Percentiles rank a stretch among this genome's conserved stretches.
phyloP scores from a whole-genome alignment of 2,329 filamentous ascomycete genomes.

The Xylaria sp. region DNA sequence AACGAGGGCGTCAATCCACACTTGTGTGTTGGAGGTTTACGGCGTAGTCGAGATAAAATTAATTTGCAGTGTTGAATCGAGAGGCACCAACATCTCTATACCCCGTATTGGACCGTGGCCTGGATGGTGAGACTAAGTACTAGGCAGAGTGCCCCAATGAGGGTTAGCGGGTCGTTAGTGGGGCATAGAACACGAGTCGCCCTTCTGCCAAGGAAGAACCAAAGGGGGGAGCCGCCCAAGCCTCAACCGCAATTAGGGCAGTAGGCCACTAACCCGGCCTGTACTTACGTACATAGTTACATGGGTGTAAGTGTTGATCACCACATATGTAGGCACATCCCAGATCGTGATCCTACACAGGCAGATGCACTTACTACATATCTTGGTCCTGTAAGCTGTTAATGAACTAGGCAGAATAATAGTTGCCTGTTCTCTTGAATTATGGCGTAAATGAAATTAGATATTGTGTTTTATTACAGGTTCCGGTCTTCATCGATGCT shows the following conservation, averaged over 20 bases:
- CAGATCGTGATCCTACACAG: no score
- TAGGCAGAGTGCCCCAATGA: neutral
- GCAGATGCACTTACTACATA: no score
- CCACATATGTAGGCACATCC: no score
- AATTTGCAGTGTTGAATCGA: constrained; percentile 20
- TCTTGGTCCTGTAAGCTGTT: no score
- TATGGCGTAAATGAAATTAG: no score
- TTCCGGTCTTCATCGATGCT: no score
- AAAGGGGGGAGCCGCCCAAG: neutral
- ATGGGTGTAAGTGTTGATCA: no score
- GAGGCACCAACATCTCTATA: constrained; percentile 12
- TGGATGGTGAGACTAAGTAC: constrained; percentile 6
- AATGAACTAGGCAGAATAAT: no score
- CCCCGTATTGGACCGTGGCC: neutral
- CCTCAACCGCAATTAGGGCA: neutral
- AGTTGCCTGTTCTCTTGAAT: no score
- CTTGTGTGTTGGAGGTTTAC: constrained; percentile 30
- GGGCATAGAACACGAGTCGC: constrained; percentile 20
- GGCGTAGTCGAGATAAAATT: constrained; percentile 28
- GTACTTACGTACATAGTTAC: no score
- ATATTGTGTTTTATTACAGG: no score
- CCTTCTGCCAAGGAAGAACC: constrained; percentile 4
- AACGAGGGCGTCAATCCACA: constrained; percentile 12
- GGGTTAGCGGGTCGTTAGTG: constrained; percentile 8
- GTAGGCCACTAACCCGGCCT: no score